Evolutionary conservation across 2,329 filamentous ascomycete species (phyloP), one percentile per base, ranked within the genome.

Genomic region (Orbilia quercus): DNA sequence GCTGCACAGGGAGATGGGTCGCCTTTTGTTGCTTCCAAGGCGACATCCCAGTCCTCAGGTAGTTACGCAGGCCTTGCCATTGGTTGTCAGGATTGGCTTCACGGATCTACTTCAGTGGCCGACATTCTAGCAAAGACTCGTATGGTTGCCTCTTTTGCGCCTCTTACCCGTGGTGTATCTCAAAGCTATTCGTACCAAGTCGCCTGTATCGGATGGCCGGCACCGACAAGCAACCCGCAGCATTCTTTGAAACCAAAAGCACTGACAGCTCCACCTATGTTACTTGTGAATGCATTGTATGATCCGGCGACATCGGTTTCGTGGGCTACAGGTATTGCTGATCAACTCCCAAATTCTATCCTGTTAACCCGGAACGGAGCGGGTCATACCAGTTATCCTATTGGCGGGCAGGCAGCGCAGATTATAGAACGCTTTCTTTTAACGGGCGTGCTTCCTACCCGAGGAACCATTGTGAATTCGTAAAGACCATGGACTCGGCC

Each of bases 121-220:
- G 53, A 57, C 16, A 20, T 57, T 31, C 20, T 28, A 25, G 12
- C 22, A n/a, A 57, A 57, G 22, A 44, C 7, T 9, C 53, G 34
- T 31, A 77, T 82, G 22, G 79, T 78, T 12, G 72, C 67, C 6
- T 66, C 75, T n/a, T 79, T 81, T 65, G 75, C 77, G 1, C 82
- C 82, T 0, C 77, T 82, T 28, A 81, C 78, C 12, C 75, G 75
- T 2, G 81, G 80, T 31, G 78, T 78, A 23, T 77, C 75, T 54
- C 80, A 82, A 57, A 79, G 76, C 40, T 83, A 79, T 76, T 77
- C 72, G 22, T 74, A 79, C 45, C 80, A 82, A 72, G 77, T 79
- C 0, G 63, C 76, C 3, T 84, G 82, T 74, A 77, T 82, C 22
- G 80, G 81, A 0, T 84, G 82, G 82, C 81, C 81, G 0, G 76